Evolutionary conservation across 495 filamentous ascomycete species (phyloP).

Genomic region (Neurospora sp.): DNA sequence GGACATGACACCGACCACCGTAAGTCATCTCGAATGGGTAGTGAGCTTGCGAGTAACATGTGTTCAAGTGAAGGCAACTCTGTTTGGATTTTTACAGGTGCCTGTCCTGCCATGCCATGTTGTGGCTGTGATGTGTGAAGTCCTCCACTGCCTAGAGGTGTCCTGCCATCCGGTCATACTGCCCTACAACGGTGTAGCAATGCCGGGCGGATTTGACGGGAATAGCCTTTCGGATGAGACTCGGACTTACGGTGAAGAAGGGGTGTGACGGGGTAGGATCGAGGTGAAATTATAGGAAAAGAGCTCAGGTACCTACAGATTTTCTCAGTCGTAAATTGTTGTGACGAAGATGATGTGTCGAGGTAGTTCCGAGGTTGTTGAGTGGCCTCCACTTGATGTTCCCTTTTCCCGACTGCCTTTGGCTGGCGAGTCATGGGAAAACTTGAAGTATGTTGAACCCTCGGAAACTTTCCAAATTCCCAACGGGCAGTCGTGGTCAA

Average conservation of each 20-base stretch:
- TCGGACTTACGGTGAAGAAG: not conserved
- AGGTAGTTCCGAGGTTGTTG: not conserved
- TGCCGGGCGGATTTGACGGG: not conserved
- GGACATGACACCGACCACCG: not conserved
- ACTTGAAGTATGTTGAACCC: not conserved
- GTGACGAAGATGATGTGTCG: not conserved
- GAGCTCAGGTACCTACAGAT: not conserved
- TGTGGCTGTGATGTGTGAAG: not conserved
- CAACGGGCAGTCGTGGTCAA: not conserved
- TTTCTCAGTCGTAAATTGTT: not conserved
- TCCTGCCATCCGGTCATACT: not conserved
- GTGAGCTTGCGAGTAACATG: not conserved
- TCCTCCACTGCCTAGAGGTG: not conserved
- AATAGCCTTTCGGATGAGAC: not conserved
- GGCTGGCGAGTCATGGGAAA: not conserved
- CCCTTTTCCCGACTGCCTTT: not conserved
- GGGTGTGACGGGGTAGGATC: not conserved
- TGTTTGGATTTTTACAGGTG: not conserved
- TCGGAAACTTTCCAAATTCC: not conserved
- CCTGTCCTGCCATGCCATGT: not conserved
- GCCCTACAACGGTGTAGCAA: not conserved
- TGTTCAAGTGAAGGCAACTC: not conserved
- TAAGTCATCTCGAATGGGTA: not conserved
- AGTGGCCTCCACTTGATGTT: not conserved
- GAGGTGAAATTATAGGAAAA: not conserved